Evolutionary conservation across 345 rosid genomes (phyloP), one percentile per base, ranked within the genome.

Genomic region (Syzygium jambos): DNA sequence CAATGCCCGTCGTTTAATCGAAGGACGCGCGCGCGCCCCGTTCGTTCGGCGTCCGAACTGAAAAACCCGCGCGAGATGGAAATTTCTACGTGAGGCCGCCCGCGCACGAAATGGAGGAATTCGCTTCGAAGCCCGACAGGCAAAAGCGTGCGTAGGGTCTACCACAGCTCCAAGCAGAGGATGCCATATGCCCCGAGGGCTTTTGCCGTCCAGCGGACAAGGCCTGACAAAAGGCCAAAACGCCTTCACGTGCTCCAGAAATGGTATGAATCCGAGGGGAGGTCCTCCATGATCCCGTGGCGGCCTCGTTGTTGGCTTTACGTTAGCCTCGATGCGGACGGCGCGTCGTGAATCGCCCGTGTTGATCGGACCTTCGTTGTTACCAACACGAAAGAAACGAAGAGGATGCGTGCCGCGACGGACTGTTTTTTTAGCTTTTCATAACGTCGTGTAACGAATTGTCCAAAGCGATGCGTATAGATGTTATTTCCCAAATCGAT

Each of bases 151-250:
- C 34, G 73, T n/a, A n/a, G 73, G 38, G 73, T 30, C 34, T n/a
- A 6, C 73, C 38, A 0, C 3, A 3, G 14, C 73, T 61, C 73
- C 7, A 61, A 61, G 38, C 73, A n/a, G 30, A 61, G 73, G 73
- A 6, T 14, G 3, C 46, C 46, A n/a, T 14, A n/a, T 14, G 65
- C 30, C 73, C 73, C 73, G 38, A 61, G 19, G 9, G 19, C 10
- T 12, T 25, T 61, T 14, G 73, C 38, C 38, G 73, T n/a, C 73
- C 73, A 3, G 38, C 19, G 38, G 38, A 61, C 73, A 61, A 3
- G 6, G n/a, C n/a, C 38, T 13, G 73, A 61, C 73, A n/a, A 3
- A 15, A 15, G 19, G 38, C 73, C 14, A 0, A 0, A 0, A 34
- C 38, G 78, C 9, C 27, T 41, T 34, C 46, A 19, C 46, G 46